These are phyloP conservation scores for Nigrograna mackinnonii DNA, from an alignment of 2,329 filamentous ascomycete genomes.

Conservation along the genomic window DNA sequence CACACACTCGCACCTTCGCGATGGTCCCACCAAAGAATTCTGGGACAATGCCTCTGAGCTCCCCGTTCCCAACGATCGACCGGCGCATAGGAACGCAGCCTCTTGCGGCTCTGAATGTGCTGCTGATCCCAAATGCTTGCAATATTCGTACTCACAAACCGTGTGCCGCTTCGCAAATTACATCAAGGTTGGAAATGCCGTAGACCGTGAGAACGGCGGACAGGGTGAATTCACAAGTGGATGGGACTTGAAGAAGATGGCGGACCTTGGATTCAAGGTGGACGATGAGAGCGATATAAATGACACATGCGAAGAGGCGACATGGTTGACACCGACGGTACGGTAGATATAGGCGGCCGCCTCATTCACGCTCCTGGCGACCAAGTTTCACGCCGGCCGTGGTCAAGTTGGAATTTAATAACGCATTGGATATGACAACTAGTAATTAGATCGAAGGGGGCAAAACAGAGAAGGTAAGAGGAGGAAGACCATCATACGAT, in stretches of 20 bases:
- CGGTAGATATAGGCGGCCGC: not conserved
- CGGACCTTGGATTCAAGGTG: slow-evolving; percentile 36
- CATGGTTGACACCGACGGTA: slow-evolving; percentile 40
- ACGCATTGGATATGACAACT: too few relatives aligned
- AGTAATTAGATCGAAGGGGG: too few relatives aligned
- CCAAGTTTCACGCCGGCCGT: too few relatives aligned
- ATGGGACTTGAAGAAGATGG: slow-evolving; percentile 42
- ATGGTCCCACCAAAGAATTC: slow-evolving; percentile 34
- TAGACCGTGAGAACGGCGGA: slow-evolving; percentile 33
- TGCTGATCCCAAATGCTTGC: slow-evolving; percentile 35
- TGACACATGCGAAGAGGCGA: slow-evolving; percentile 39
- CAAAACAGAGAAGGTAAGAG: too few relatives aligned
- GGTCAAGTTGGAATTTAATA: too few relatives aligned
- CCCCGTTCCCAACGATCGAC: slow-evolving; percentile 37
- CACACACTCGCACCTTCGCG: slow-evolving; percentile 35
- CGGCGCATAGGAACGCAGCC: slow-evolving; percentile 34
- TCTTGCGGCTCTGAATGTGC: slow-evolving; percentile 39
- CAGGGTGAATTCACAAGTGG: slow-evolving; percentile 42
- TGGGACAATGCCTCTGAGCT: slow-evolving; percentile 40
- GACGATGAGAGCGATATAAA: slow-evolving; percentile 37
- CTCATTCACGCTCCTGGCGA: too few relatives aligned
- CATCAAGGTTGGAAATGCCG: slow-evolving; percentile 37
- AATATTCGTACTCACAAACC: slow-evolving; percentile 41
- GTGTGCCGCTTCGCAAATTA: slow-evolving; percentile 42
- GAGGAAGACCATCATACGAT: too few relatives aligned